Evolutionary conservation across 164 flowering plant genomes (phyloP).

Genomic region (Vitis labrusca): DNA sequence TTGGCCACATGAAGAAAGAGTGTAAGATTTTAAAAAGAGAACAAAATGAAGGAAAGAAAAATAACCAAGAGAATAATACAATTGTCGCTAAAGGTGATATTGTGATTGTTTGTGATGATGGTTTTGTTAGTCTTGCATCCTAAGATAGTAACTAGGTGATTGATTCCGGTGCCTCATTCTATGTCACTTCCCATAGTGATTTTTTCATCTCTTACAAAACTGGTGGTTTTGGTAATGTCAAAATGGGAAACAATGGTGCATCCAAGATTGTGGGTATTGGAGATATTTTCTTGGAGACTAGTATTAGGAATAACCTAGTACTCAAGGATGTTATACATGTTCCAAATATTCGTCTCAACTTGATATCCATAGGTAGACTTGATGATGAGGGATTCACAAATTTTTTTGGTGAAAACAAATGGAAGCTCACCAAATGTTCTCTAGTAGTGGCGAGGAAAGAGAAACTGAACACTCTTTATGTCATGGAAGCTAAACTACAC

Average conservation of each 20-base stretch:
- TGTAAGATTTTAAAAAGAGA: too few relatives aligned
- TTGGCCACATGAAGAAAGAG: too few relatives aligned
- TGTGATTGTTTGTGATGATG: too few relatives aligned
- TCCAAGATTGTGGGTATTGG: neutral
- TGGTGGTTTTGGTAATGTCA: neutral
- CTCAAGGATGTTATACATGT: neutral
- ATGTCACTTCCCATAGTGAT: neutral
- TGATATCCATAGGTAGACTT: neutral
- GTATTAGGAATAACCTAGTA: neutral
- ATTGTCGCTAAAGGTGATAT: too few relatives aligned
- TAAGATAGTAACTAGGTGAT: neutral
- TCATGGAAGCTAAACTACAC: neutral
- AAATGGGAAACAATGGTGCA: neutral
- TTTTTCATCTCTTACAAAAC: neutral
- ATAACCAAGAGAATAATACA: too few relatives aligned
- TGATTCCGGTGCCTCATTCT: neutral
- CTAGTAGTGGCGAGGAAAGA: neutral
- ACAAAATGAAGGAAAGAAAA: too few relatives aligned
- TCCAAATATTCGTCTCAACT: neutral
- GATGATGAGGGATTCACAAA: neutral
- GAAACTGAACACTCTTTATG: neutral
- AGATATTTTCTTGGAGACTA: neutral
- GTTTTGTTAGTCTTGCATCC: too few relatives aligned
- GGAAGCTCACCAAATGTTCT: neutral
- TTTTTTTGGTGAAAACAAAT: neutral